phyloP scores from a whole-genome alignment of 192 early-diverging fungal genomes.

The Coemansia sp. region DNA sequence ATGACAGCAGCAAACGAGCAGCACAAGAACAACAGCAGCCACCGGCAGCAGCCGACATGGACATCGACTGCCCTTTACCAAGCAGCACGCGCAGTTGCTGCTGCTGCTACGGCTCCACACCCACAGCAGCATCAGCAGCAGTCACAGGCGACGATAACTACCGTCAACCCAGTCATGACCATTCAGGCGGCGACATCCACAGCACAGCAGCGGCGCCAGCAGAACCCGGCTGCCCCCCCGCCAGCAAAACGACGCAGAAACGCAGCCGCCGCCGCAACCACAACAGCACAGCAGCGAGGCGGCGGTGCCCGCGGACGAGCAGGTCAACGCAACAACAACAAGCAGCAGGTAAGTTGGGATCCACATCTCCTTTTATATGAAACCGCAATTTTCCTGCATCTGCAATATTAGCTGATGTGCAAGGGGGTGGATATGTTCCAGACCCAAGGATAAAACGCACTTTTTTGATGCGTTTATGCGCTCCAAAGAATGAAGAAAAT shows the following conservation, averaged over 20 bases:
- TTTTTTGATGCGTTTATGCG: neutral
- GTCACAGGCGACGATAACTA: neutral
- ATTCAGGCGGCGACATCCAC: neutral
- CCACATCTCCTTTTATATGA: neutral
- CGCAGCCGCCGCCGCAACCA: conserved; percentile 16
- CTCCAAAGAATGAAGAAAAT: neutral
- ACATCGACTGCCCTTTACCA: conserved; percentile 42
- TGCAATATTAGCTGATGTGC: conserved; percentile 1
- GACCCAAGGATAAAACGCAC: neutral
- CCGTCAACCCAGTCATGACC: neutral
- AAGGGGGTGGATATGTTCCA: conserved; percentile 2
- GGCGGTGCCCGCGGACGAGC: conserved; percentile 32
- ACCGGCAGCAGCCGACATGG: conserved; percentile 32
- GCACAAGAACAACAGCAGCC: neutral
- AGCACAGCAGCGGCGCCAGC: conserved; percentile 19
- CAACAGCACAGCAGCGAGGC: conserved; percentile 11
- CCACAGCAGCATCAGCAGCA: conserved; percentile 4
- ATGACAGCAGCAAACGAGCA: conserved; percentile 20
- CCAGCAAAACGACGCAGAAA: conserved; percentile 46
- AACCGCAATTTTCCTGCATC: neutral
- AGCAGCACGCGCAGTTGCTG: conserved; percentile 47
- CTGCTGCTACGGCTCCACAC: conserved; percentile 12
- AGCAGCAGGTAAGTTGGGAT: conserved; percentile 22
- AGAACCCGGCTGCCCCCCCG: conserved; percentile 9
- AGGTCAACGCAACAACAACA: conserved; percentile 36